Base-by-base conservation (phyloP, 2,329 filamentous ascomycete species). In the Colletotrichum plurivorum region DNA sequence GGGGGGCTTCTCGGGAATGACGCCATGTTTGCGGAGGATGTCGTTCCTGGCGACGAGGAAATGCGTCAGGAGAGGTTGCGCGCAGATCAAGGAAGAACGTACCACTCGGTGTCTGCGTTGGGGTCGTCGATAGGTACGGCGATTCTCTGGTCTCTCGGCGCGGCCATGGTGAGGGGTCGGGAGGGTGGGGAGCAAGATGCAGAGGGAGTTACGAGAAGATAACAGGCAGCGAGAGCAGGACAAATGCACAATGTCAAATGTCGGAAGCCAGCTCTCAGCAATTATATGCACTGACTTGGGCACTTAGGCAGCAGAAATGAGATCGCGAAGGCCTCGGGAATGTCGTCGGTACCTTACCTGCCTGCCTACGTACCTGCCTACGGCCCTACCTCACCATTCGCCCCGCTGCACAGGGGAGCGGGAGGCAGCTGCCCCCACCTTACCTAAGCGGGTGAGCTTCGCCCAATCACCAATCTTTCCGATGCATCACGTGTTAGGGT, bases 81-180 rank as follows among this genome's bases (percentile, higher is more conserved):
- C 39, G 68, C 52, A 59, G 55, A 73, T 76, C 73, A 73, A 74
- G 71, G 71, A 73, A 71, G 41, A 66, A 69, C 75, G 69, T 84
- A 95, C 96, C 96, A 99, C 91, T 99, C 96, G 72, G 96, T 99
- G 79, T 99, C 96, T 71, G 94, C 96, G 78, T 98, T 97, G 39
- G 95, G 95, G 78, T 98, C 92, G 78, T 97, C 94, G 73, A 99
- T 92, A 52, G 95, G 94, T 69, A 99, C 96, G 76, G 86, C 86
- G 73, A 92, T 90, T 54, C 90, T 84, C 76, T 92, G 88, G 62
- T 92, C 90, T 73, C 81, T 76, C 43, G 89, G 89, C 39, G 88
- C 88, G 18, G 89, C 88, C 89, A 92, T 92, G 61, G 39, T 78
- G 71, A 52, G 16, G 27, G 22, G 13, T 60, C n/a, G 43, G 31